phyloP scores from a whole-genome alignment of 208 protist species.

The Entamoeba invadens region DNA sequence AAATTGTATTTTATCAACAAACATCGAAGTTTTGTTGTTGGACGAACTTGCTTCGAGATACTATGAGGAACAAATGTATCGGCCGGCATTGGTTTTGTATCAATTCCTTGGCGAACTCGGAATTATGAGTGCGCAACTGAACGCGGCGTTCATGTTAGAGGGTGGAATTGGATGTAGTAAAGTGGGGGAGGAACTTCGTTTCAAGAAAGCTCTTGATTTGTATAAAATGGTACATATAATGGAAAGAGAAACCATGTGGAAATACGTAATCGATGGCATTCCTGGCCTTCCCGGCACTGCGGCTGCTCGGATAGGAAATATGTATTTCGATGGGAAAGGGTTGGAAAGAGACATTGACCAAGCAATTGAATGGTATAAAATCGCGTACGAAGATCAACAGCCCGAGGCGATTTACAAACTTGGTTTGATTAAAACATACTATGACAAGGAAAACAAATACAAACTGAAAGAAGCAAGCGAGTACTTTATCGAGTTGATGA shows the following conservation, averaged over 20 bases:
- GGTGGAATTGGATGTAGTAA: background rate
- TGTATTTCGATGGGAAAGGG: background rate
- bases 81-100: background rate
- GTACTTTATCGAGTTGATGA: background rate
- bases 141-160: background rate
- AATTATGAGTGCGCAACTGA: background rate
- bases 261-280: background rate
- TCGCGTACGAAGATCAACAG: background rate
- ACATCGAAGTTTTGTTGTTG: background rate
- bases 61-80: background rate
- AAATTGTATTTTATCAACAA: background rate
- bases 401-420: background rate
- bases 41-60: background rate
- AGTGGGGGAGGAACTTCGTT: background rate
- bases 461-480: background rate
- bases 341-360: background rate
- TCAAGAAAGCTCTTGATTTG: background rate
- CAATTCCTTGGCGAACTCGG: background rate
- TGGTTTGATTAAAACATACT: background rate
- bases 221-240: too few relatives aligned
- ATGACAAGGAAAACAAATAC: background rate
- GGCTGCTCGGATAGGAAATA: background rate
- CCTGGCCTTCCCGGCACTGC: background rate
- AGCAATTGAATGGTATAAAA: background rate
- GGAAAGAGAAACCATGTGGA: background rate